phyloP scores from a whole-genome alignment of 2,329 filamentous ascomycete species.

The Didymella sp. region DNA sequence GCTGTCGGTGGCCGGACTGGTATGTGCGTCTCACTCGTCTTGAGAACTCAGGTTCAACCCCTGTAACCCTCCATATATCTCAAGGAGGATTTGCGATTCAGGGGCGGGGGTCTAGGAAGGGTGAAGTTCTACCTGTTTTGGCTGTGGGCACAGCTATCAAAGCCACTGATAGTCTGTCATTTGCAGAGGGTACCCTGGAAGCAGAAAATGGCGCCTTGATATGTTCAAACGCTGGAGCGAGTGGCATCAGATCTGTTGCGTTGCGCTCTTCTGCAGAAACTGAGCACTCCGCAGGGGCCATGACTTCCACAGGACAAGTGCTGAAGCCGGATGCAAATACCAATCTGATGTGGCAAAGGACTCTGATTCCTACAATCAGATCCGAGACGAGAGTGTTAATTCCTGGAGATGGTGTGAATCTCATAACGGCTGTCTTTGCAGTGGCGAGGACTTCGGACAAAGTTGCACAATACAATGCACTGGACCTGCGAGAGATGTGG shows the following conservation, averaged over 20 bases:
- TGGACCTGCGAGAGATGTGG: slow-evolving; percentile 32
- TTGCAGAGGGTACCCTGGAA: slow-evolving; percentile 32
- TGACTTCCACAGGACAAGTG: slow-evolving; percentile 17
- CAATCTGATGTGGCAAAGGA: slow-evolving; percentile 45
- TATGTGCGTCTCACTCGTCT: slow-evolving; percentile 36
- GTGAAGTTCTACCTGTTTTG: slow-evolving; percentile 28
- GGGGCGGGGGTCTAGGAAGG: slow-evolving; percentile 29
- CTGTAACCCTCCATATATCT: slow-evolving; percentile 15
- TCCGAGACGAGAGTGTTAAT: slow-evolving; percentile 1
- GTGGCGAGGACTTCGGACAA: slow-evolving; percentile 26
- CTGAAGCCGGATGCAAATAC: slow-evolving; percentile 48
- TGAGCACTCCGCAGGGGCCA: not conserved
- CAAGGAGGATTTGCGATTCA: slow-evolving; percentile 45
- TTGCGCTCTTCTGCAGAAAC: not conserved
- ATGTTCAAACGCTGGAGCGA: slow-evolving; percentile 39
- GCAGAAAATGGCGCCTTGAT: slow-evolving; percentile 20
- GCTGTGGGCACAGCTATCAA: not conserved
- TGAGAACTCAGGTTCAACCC: slow-evolving; percentile 8
- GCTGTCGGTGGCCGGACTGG: slow-evolving; percentile 40
- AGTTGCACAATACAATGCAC: slow-evolving; percentile 20
- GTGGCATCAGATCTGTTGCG: slow-evolving; percentile 30
- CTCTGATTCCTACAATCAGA: slow-evolving; percentile 38
- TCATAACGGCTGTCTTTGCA: slow-evolving; percentile 37
- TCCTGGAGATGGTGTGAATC: not conserved
- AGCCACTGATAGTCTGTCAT: not conserved